Percentiles rank a stretch among this genome's conserved stretches.
Conservation (phyloP, 208 protist species). For the Crithidia thermophila region DNA sequence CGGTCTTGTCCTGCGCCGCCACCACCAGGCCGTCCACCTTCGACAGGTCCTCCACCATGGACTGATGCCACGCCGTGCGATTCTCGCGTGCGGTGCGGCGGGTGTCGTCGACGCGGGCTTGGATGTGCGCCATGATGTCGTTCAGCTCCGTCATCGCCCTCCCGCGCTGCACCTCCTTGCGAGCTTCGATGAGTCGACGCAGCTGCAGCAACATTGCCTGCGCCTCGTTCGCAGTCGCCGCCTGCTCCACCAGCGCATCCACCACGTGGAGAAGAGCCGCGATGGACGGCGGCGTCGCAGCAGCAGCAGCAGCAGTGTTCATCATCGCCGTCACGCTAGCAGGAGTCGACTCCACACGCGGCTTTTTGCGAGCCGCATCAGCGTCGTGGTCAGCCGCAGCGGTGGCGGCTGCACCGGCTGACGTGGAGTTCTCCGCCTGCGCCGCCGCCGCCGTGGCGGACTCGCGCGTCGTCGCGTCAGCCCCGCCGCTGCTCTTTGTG, state of each 20-base stretch:
- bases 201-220: slow-evolving; percentile 63
- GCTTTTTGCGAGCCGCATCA: slow-evolving; percentile 29
- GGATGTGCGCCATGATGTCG: slow-evolving; percentile 60
- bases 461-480: background rate
- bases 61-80: slow-evolving; percentile 38
- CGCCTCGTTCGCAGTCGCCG: slow-evolving; percentile 35
- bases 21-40: slow-evolving; percentile 50
- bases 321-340: no score
- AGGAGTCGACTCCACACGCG: slow-evolving; percentile 30
- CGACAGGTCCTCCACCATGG: slow-evolving; percentile 47
- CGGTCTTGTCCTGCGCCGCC: slow-evolving; percentile 56
- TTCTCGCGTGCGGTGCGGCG: slow-evolving; percentile 38
- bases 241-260: slow-evolving; percentile 33
- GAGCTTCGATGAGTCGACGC: slow-evolving; percentile 56
- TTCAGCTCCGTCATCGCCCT: slow-evolving; percentile 46
- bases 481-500: background rate
- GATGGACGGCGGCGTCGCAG: slow-evolving; percentile 19
- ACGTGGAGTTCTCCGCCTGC: background rate
- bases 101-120: slow-evolving; percentile 69
- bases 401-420: background rate
- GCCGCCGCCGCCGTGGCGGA: slow-evolving; percentile 3
- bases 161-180: slow-evolving; percentile 49
- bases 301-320: no score
- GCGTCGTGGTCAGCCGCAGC: background rate
- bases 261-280: slow-evolving; percentile 44